These are phyloP conservation scores for Alternaria tenuissima DNA, from an alignment of 2,329 filamentous ascomycete genomes.

Conservation along the genomic window DNA sequence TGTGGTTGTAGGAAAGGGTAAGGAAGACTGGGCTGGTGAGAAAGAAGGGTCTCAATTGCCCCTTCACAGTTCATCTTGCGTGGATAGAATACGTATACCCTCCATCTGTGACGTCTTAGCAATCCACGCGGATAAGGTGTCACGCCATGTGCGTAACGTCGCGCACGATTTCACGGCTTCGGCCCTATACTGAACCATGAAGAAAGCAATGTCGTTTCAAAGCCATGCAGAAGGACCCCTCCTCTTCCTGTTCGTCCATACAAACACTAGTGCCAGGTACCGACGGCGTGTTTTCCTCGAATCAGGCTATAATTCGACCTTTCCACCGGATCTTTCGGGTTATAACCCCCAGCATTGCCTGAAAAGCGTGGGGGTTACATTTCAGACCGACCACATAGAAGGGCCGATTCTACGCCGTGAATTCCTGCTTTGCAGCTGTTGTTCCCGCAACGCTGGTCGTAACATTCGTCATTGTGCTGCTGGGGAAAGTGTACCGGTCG, in stretches of 20 bases:
- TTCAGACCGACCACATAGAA: constrained; percentile 2
- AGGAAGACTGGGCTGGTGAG: background rate
- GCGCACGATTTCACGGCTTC: background rate
- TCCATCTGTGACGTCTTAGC: background rate
- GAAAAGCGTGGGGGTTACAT: constrained; percentile 11
- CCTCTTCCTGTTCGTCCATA: background rate
- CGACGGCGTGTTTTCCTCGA: constrained; percentile 1
- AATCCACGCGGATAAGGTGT: background rate
- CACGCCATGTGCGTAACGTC: constrained; percentile 4
- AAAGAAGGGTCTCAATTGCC: background rate
- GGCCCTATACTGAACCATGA: constrained; percentile 1
- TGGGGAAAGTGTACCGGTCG: constrained; percentile 15
- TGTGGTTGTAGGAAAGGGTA: background rate
- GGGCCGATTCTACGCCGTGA: constrained; percentile 4
- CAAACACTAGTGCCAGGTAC: constrained; percentile 11
- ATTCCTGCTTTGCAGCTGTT: constrained; percentile 2
- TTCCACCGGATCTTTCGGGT: constrained; percentile 5
- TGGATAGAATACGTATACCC: background rate
- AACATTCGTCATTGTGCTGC: constrained; percentile 10
- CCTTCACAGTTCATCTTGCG: background rate
- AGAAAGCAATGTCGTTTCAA: constrained; percentile 4
- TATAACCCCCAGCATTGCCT: background rate
- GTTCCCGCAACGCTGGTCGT: constrained; percentile 5
- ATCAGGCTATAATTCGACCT: constrained; percentile 10
- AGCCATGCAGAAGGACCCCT: background rate